Base-by-base conservation (phyloP, 176 grass and related monocot species). In the Lolium rigidum region DNA sequence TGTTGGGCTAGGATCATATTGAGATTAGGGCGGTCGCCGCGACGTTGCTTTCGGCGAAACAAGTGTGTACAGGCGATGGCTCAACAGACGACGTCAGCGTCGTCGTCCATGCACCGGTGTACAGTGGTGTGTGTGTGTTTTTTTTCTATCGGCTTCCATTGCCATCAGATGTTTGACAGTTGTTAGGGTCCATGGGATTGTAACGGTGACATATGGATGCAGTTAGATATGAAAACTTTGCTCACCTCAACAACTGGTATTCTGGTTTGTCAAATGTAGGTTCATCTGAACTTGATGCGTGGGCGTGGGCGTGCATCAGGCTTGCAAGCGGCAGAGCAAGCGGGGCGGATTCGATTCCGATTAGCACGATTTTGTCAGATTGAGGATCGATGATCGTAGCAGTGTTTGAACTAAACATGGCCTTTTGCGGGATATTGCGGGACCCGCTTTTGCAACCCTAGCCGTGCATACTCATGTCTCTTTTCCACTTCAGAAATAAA, bases 91-190 rank as follows among this genome's bases (percentile, higher is more conserved):
- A 35, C 39, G 13, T 65, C 62, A 46, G 25, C 25, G 83, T 90
- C 88, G 51, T 70, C 79, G 41, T 54, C 50, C 60, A 22, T 51
- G 70, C 78, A 70, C 78, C 61, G 50, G 65, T 5, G 63, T 70
- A 12, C 9, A 43, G 41, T 43, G 7, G 41, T 13, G 28, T 56
- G 10, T 15, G 5, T 4, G 14, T 0, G 14, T 26, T 18, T 11
- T 47, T 9, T 20, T 7, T 13, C 66, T 17, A 25, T 80, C 77
- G 57, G 21, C 9, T 7, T 47, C 46, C 50, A 44, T 90, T 49
- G 61, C 62, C 55, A 68, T 86, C 70, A 81, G 20, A 76, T 76
- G 31, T 76, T 71, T 85, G 88, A 89, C 88, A 39, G 25, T 68
- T 26, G 77, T 59, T 76, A 25, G 26, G 83, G 71, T 64, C 79